Evolutionary conservation across 169 alveolate species (phyloP), one percentile per base, ranked within the genome.

Genomic region (Cryptosporidium sp.): DNA sequence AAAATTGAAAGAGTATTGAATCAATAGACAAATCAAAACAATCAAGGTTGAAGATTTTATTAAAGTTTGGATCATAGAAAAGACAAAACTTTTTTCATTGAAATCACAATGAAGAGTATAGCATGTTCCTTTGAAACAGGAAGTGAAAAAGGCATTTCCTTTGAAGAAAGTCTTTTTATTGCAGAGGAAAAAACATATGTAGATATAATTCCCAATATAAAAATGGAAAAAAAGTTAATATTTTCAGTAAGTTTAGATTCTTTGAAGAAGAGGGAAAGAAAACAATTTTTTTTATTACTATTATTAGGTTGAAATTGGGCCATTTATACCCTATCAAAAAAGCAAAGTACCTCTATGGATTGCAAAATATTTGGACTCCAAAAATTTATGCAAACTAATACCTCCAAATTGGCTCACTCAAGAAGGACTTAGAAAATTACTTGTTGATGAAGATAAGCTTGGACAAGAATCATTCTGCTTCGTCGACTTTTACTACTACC

Each of bases 321-420:
- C 89, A n/a, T 80, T 80, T 48, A 39, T 62, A 21, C 89, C 89
- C 14, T 67, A 62, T 67, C 89, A 80, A 43, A 80, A 62, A 48
- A 45, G 89, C 51, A 65, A 80, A 43, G 74, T 80, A 18, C 89
- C 89, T 3, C 50, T 80, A 10, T 80, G 89, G 89, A 39, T 80
- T 26, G 89, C 80, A 10, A 80, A 48, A 31, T 80, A 80, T 33
- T 31, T 80, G 55, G 89, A 80, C 33, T 80, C 75, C n/a, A 58
- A 50, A 29, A 65, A 62, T 39, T 35, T 59, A n/a, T 80, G 89
- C n/a, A 69, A 48, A 26, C 55, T 80, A 10, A 33, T 80, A 43
- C 89, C 89, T 29, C 89, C 89, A 4, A 39, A 48, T 18, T 80
- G 89, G 89, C 75, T 80, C 14, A 80, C 89, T 41, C 69, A 37